Percentiles rank a stretch among this genome's conserved stretches.
Conservation (phyloP, 2,329 filamentous ascomycete species). For the Blumeria graminis region DNA sequence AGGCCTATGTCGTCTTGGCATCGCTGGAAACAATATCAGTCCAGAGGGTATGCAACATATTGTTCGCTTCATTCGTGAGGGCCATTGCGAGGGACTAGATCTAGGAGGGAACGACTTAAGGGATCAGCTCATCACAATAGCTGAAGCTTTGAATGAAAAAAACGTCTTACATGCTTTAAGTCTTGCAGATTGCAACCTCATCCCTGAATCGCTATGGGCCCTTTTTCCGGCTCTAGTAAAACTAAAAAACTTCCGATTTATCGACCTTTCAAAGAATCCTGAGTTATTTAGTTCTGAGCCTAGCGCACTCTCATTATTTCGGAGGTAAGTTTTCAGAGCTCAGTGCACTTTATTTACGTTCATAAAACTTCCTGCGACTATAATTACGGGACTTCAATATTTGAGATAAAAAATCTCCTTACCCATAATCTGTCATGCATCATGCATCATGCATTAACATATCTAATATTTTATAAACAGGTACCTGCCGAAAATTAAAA, state of each 20-base stretch:
- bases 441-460: too few species aligned
- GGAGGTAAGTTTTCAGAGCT: slow-evolving; percentile 29
- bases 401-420: not conserved
- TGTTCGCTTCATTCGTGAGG: slow-evolving; percentile 47
- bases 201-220: slow-evolving; percentile 43
- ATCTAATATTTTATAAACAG: slow-evolving; percentile 15
- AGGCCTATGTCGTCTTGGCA: slow-evolving; percentile 52
- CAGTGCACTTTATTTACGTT: not conserved
- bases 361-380: too few species aligned
- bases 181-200: slow-evolving; percentile 64
- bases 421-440: not conserved
- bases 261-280: slow-evolving; percentile 79
- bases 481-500: slow-evolving; percentile 54
- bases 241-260: slow-evolving; percentile 55
- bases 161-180: slow-evolving; percentile 57
- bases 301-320: slow-evolving; percentile 48
- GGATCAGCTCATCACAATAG: slow-evolving; percentile 28
- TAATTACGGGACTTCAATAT: too few species aligned
- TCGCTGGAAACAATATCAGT: slow-evolving; percentile 63
- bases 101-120: slow-evolving; percentile 59
- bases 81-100: slow-evolving; percentile 69
- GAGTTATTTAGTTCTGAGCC: slow-evolving; percentile 50
- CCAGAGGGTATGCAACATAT: slow-evolving; percentile 52
- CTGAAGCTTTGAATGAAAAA: slow-evolving; percentile 25
- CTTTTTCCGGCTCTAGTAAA: slow-evolving; percentile 50